Evolutionary conservation across 805 yeast genomes (phyloP).

Genomic region (Teunomyces pallodes): DNA sequence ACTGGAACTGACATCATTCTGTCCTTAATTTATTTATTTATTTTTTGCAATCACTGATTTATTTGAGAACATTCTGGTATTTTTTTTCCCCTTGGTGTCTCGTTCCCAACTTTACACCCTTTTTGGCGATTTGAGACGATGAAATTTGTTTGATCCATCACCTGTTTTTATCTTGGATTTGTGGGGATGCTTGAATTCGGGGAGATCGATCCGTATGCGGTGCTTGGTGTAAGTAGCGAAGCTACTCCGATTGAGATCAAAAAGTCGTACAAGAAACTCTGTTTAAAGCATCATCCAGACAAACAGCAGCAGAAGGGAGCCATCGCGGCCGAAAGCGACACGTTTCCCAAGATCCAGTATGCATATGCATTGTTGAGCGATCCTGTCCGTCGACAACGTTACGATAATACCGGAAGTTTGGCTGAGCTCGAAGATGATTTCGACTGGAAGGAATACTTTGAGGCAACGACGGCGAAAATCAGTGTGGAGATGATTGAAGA

Average conservation of each 20-base stretch:
- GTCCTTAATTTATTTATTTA: not conserved
- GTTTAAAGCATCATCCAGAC: conserved; percentile 26
- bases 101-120: not conserved
- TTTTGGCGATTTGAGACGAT: no score
- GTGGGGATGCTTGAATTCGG: conserved; percentile 13
- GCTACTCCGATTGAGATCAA: conserved; percentile 57
- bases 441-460: conserved; percentile 60
- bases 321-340: conserved; percentile 13
- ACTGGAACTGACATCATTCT: no score
- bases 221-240: conserved; percentile 38
- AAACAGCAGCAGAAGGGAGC: conserved; percentile 22
- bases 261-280: conserved; percentile 39
- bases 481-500: conserved; percentile 66
- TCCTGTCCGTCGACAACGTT: conserved; percentile 49
- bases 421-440: conserved; percentile 39
- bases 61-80: not conserved
- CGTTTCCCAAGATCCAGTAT: conserved; percentile 69
- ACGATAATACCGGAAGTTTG: conserved; percentile 69
- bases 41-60: not conserved
- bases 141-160: not conserved
- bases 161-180: not conserved
- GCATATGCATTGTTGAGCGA: conserved; percentile 72
- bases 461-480: conserved; percentile 46
- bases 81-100: not conserved
- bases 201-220: conserved; percentile 57